Percentiles rank a stretch among this genome's conserved stretches.
phyloP scores from a whole-genome alignment of 2,329 filamentous ascomycete species.

The Anthostomella pinea region DNA sequence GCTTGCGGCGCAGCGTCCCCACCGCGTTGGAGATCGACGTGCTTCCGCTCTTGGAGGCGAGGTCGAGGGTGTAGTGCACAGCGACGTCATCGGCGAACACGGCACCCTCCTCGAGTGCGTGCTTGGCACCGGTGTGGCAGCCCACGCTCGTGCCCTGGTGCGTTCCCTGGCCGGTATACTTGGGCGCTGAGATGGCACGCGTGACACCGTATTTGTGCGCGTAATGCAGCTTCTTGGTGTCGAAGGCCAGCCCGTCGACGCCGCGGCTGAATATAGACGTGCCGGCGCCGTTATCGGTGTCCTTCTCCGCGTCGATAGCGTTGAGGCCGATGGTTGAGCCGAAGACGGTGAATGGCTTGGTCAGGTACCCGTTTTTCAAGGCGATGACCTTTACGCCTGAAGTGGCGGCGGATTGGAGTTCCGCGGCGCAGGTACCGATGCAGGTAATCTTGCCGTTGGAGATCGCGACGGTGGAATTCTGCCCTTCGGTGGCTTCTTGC shows the following conservation, averaged over 20 bases:
- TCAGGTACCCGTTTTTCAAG: slow-evolving; percentile 59
- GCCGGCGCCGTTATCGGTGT: slow-evolving; percentile 50
- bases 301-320: slow-evolving; percentile 58
- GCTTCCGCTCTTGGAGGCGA: slow-evolving; percentile 41
- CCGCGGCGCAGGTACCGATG: slow-evolving; percentile 48
- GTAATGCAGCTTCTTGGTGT: slow-evolving; percentile 53
- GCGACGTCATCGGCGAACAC: slow-evolving; percentile 54
- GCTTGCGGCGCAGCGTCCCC: not conserved
- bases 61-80: slow-evolving; percentile 57
- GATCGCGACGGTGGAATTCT: slow-evolving; percentile 48
- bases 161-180: slow-evolving; percentile 38
- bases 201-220: slow-evolving; percentile 57
- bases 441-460: slow-evolving; percentile 54
- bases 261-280: slow-evolving; percentile 53
- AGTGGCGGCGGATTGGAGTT: slow-evolving; percentile 38
- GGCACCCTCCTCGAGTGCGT: slow-evolving; percentile 45
- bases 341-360: slow-evolving; percentile 58
- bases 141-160: slow-evolving; percentile 58
- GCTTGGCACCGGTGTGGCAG: slow-evolving; percentile 50
- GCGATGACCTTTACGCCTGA: slow-evolving; percentile 39
- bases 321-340: slow-evolving; percentile 60
- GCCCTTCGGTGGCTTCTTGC: slow-evolving; percentile 16
- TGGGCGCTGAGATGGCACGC: slow-evolving; percentile 55
- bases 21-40: slow-evolving; percentile 32
- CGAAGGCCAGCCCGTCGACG: slow-evolving; percentile 53